Base-by-base conservation (phyloP, 345 rosid species). In the Murraya paniculata region DNA sequence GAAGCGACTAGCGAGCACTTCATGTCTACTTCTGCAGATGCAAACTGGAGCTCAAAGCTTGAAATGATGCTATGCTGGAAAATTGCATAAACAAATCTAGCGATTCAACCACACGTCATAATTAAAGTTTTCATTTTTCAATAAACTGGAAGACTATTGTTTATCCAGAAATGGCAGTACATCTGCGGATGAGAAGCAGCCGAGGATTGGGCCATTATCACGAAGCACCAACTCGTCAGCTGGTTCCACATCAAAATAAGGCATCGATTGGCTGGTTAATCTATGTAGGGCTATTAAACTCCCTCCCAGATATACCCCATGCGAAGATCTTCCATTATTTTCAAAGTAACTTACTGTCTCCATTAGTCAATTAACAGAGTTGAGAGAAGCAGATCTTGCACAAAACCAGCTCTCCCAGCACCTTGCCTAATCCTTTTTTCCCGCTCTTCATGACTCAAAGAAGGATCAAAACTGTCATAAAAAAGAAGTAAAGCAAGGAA, bases 381-480 rank as follows among this genome's bases (percentile, higher is more conserved):
- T 31, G 91, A 84, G 60, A 89, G 81, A 59, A 89, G 73, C 36
- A 89, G 80, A 79, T 87, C 87, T 83, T 89, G 91, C 81, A 89
- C 66, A 56, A 89, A 88, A 68, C 89, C 81, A 38, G 86, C 86
- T 84, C 91, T 88, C 64, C 90, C 91, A 1, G 81, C 74, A 55
- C 88, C 91, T 80, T 85, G 90, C 77, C 28, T 83, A 72, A 88
- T 84, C 86, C 89, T 82, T 83, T 85, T 83, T 74, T 86, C 86
- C 56, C 90, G 84, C 78, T 90, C 93, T 79, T 90, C 91, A 1
- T 33, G 45, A 73, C 91, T 90, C 88, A 90, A 80, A 58, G 88
- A 82, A 18, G 93, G 88, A 73, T 90, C 93, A 21, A 85, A 86
- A 80, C 93, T 90, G 90, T 76, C 67, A 78, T 10, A 77, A 21